phyloP scores from a whole-genome alignment of 495 filamentous ascomycete genomes.

The Neurospora sp. region DNA sequence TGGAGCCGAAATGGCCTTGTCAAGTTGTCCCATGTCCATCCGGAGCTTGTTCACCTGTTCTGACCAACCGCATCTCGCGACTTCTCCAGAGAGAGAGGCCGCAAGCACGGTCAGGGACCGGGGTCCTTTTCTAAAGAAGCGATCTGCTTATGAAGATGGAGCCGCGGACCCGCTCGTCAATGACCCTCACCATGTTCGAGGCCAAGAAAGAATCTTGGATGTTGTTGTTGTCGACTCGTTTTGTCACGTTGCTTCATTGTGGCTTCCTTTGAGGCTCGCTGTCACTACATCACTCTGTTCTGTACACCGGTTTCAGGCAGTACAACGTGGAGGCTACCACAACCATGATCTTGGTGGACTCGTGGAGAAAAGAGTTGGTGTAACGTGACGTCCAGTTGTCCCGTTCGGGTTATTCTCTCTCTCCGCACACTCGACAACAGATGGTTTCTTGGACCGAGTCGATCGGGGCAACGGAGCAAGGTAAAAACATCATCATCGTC shows the following conservation, averaged over 20 bases:
- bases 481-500: background rate
- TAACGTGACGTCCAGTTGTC: background rate
- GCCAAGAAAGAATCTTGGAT: background rate
- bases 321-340: background rate
- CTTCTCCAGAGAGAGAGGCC: background rate
- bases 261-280: background rate
- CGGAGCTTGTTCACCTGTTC: background rate
- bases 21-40: background rate
- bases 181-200: background rate
- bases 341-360: background rate
- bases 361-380: background rate
- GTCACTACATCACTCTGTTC: background rate
- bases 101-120: background rate
- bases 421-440: background rate
- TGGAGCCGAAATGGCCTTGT: background rate
- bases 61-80: background rate
- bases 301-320: background rate
- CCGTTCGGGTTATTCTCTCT: background rate
- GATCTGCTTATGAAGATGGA: background rate
- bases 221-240: background rate
- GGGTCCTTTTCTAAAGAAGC: background rate
- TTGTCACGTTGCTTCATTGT: background rate
- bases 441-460: background rate
- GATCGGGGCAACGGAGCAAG: background rate
- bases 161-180: background rate